Evolutionary conservation across 805 yeast species (phyloP), one percentile per base, ranked within the genome.

Genomic region (Yarrowia alimentaria): DNA sequence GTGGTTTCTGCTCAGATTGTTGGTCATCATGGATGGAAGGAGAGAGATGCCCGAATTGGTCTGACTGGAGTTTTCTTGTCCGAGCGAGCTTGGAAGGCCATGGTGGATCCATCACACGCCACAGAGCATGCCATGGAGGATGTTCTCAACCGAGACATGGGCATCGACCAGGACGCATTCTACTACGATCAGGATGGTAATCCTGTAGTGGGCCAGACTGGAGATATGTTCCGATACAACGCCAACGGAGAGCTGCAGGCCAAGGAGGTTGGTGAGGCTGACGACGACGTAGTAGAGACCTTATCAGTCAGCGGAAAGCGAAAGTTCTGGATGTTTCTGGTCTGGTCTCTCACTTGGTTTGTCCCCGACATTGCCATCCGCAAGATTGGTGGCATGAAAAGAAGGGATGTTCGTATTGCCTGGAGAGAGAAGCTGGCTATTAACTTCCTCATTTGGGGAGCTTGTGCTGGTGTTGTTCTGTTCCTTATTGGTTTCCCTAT

Each of bases 371-470:
- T 53, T 5, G 56, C 64, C 32, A 62, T 69, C 52, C 53, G 54
- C 51, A 32, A 37, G 11, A n/a, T 66, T 17, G 68, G 69, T 2
- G 38, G 59, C 11, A 63, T 68, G 57, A 58, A 61, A 3, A 56
- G 69, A 31, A 61, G 61, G 31, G 68, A 68, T 52, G 60, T 69
- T 6, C 67, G 72, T 13, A 53, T 65, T 8, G 74, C 74, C 1
- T 70, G 74, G 74, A 58, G 73, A 16, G 74, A 69, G 48, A 69
- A 70, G 57, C 54, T 70, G 17, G 70, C 74, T 7, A 70, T 70
- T 57, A 70, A 70, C 43, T 12, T 70, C 55, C 60, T 69, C 53
- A 70, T 70, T 26, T 70, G 73, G 73, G 57, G 67, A 9, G 53
- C 67, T 31, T 70, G 74, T 51, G 61, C 56, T 3, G 58, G 58